These are phyloP conservation scores for Clarireedia hainanense DNA, from an alignment of 2,329 filamentous ascomycete species.

Conservation along the genomic window DNA sequence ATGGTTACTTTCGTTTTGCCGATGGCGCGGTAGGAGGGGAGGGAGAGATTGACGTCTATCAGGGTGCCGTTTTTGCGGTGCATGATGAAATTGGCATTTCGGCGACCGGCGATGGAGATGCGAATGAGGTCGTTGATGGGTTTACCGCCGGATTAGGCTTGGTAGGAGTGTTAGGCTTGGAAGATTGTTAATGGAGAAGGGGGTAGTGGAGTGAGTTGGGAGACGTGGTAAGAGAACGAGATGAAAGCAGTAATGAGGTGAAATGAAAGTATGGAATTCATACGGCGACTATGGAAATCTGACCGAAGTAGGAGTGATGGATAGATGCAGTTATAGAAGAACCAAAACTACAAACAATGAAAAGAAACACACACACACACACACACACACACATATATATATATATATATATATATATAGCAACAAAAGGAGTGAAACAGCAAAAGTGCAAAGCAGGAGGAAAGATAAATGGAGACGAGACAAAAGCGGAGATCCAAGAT, in stretches of 20 bases:
- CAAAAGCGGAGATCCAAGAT: neutral
- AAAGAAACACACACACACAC: too few relatives aligned
- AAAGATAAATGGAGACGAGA: neutral
- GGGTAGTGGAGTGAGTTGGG: neutral
- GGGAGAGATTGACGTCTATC: slow-evolving; percentile 33
- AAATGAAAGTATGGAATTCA: too few relatives aligned
- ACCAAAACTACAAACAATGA: too few relatives aligned
- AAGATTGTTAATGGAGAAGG: neutral
- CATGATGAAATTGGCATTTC: slow-evolving; percentile 36
- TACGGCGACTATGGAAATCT: too few relatives aligned
- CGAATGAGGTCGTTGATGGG: slow-evolving; percentile 34
- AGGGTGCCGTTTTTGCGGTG: slow-evolving; percentile 35
- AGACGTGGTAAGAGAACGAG: too few relatives aligned
- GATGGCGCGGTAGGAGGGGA: slow-evolving; percentile 33
- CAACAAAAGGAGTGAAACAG: too few relatives aligned
- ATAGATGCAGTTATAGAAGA: too few relatives aligned
- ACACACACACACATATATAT: too few relatives aligned
- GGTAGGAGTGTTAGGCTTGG: slow-evolving; percentile 29
- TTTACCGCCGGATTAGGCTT: slow-evolving; percentile 37
- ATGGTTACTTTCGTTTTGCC: slow-evolving; percentile 44
- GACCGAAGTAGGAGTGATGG: too few relatives aligned
- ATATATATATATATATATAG: too few relatives aligned
- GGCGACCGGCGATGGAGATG: slow-evolving; percentile 32
- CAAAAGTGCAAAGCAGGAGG: too few relatives aligned
- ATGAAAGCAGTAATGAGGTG: too few relatives aligned